phyloP scores from a whole-genome alignment of 768 basidiomycete genomes.

The Amanita pallidorosea region DNA sequence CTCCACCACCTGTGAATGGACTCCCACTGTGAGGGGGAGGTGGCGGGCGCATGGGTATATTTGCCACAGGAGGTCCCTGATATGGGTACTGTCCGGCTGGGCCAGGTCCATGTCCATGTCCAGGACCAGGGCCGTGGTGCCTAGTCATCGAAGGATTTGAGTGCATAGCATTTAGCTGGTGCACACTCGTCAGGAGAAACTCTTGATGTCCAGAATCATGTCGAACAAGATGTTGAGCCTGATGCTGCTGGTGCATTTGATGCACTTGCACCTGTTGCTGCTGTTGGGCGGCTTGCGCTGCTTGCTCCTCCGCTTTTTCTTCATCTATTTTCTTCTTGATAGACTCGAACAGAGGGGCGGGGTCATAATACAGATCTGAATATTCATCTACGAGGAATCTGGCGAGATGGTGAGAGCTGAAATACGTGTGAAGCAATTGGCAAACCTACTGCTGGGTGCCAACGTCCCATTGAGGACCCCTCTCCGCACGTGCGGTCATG shows the following conservation, averaged over 20 bases:
- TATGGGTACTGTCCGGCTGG: conserved; percentile 3
- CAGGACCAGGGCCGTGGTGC: conserved; percentile 9
- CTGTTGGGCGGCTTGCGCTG: conserved; percentile 20
- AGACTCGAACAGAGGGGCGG: conserved; percentile 46
- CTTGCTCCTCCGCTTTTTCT: conserved; percentile 26
- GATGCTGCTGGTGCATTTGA: conserved; percentile 16
- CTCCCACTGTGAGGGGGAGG: conserved; percentile 16
- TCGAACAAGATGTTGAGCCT: conserved; percentile 17
- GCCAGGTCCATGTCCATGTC: conserved; percentile 3
- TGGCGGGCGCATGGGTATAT: conserved; percentile 16
- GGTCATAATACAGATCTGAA: conserved; percentile 67
- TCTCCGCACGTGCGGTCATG: conserved; percentile 65
- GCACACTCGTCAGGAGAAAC: conserved; percentile 16
- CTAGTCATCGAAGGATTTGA: conserved; percentile 7
- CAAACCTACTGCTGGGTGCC: conserved; percentile 74
- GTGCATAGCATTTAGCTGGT: conserved; percentile 16
- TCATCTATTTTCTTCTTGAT: conserved; percentile 36
- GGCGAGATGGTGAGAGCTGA: neutral
- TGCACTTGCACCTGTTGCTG: conserved; percentile 15
- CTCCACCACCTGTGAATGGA: neutral
- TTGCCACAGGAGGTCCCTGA: conserved; percentile 11
- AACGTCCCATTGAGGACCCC: conserved; percentile 84
- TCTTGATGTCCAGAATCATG: conserved; percentile 22
- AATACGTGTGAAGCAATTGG: neutral
- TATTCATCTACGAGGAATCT: conserved; percentile 72